Conservation (phyloP, 2,329 filamentous ascomycete species). For the Neodidymelliopsis sp. region DNA sequence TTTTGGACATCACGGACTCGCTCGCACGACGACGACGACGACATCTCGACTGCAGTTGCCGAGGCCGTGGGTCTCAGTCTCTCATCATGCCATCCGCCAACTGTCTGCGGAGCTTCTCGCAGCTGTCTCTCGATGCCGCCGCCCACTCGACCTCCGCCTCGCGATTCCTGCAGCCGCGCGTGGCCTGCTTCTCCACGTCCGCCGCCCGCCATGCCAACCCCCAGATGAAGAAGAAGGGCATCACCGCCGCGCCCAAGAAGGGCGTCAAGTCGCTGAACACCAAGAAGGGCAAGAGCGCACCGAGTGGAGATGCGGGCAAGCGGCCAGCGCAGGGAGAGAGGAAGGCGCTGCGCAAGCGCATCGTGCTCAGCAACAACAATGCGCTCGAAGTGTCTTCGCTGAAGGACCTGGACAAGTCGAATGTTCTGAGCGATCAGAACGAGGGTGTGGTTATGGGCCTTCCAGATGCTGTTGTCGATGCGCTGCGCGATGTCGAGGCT, state of each 20-base stretch:
- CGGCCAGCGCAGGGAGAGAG: constrained; percentile 78
- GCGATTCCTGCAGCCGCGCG: constrained; percentile 35
- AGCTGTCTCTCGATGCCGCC: constrained; percentile 39
- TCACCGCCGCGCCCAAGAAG: constrained; percentile 41
- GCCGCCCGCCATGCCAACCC: constrained; percentile 36
- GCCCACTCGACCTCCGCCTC: constrained; percentile 31
- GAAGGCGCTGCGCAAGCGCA: constrained; percentile 84
- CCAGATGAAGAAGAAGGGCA: constrained; percentile 36
- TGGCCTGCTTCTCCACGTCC: constrained; percentile 48
- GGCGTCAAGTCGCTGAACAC: constrained; percentile 51
- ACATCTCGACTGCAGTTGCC: constrained; percentile 34
- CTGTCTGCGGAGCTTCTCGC: constrained; percentile 44
- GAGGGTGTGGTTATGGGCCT: constrained; percentile 74
- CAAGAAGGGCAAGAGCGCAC: constrained; percentile 53
- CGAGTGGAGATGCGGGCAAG: constrained; percentile 51
- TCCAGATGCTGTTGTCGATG: constrained; percentile 74
- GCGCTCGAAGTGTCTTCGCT: constrained; percentile 79
- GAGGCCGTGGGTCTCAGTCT: constrained; percentile 34
- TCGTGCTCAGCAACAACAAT: constrained; percentile 93
- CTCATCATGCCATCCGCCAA: constrained; percentile 41
- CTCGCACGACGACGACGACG: constrained; percentile 25
- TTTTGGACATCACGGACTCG: constrained; percentile 19
- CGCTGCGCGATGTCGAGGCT: constrained; percentile 81
- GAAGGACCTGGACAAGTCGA: constrained; percentile 65
- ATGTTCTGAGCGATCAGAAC: constrained; percentile 52